Conservation (phyloP, 2,329 filamentous ascomycete species). For the Penicillium oxalicum region DNA sequence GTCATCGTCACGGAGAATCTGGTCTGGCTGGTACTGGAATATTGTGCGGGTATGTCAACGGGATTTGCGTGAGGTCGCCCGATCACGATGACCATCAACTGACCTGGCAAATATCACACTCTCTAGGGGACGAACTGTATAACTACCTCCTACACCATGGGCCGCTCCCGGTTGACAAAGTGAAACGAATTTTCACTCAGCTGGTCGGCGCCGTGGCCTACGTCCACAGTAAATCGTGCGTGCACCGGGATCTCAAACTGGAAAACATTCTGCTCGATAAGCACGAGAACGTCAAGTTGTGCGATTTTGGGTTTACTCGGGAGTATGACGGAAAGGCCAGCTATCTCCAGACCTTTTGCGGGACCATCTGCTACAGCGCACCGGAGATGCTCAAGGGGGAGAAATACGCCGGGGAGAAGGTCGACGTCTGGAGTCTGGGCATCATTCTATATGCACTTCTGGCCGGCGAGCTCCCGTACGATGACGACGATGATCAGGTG, state of each 20-base stretch:
- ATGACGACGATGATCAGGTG: constrained; percentile 86
- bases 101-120: not conserved
- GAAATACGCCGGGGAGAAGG: constrained; percentile 95
- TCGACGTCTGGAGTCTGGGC: constrained; percentile 96
- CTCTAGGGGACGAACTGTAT: constrained; percentile 89
- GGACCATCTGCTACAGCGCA: constrained; percentile 94
- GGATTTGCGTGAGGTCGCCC: not conserved
- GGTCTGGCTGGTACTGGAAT: constrained; percentile 96
- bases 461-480: constrained; percentile 80
- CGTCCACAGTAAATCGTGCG: constrained; percentile 90
- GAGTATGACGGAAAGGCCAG: constrained; percentile 95
- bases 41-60: constrained; percentile 67
- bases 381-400: constrained; percentile 98
- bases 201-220: constrained; percentile 91
- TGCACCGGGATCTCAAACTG: constrained; percentile 92
- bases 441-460: constrained; percentile 83
- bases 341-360: constrained; percentile 94
- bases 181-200: constrained; percentile 93
- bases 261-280: constrained; percentile 96
- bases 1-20: constrained; percentile 92
- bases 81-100: constrained; percentile 2
- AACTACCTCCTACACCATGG: constrained; percentile 89
- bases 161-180: constrained; percentile 74
- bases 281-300: constrained; percentile 92
- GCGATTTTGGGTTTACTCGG: constrained; percentile 95